phyloP scores from a whole-genome alignment of 805 yeast species.

The Suhomyces sp. region DNA sequence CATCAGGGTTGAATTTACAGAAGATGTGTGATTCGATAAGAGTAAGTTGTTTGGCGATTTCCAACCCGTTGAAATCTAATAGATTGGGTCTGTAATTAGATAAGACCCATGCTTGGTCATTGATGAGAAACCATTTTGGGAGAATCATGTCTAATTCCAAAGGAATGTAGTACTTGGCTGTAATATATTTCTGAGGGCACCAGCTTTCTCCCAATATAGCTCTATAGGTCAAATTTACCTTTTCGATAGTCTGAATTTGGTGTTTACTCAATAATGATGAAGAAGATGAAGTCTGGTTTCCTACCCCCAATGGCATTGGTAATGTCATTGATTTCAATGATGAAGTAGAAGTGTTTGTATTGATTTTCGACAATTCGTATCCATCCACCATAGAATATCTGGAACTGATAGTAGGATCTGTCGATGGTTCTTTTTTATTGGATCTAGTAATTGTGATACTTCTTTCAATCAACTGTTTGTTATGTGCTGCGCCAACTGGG shows the following conservation, averaged over 20 bases:
- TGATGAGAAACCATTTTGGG: constrained; percentile 47
- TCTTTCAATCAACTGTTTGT: constrained; percentile 51
- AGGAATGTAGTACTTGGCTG: constrained; percentile 28
- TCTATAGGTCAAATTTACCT: constrained; percentile 51
- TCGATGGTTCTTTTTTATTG: constrained; percentile 34
- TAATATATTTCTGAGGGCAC: constrained; percentile 32
- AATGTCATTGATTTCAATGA: constrained; percentile 40
- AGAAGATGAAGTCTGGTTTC: constrained; percentile 40
- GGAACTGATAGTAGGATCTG: constrained; percentile 10
- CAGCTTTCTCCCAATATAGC: constrained; percentile 49
- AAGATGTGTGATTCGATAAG: constrained; percentile 67
- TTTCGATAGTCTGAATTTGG: constrained; percentile 46
- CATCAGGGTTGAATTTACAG: constrained; percentile 60
- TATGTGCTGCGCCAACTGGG: constrained; percentile 3
- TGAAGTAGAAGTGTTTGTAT: constrained; percentile 45
- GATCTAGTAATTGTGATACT: constrained; percentile 40
- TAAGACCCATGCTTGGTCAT: constrained; percentile 58
- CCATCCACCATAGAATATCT: constrained; percentile 54
- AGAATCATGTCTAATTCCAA: constrained; percentile 35
- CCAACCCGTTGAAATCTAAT: constrained; percentile 63
- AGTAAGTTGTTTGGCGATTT: constrained; percentile 74
- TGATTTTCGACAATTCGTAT: constrained; percentile 51
- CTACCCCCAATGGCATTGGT: constrained; percentile 43
- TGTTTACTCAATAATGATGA: constrained; percentile 35
- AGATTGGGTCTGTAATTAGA: constrained; percentile 51